These are phyloP conservation scores for Dendrostoma leiphaemia DNA, from an alignment of 2,329 filamentous ascomycete species.

Conservation along the genomic window DNA sequence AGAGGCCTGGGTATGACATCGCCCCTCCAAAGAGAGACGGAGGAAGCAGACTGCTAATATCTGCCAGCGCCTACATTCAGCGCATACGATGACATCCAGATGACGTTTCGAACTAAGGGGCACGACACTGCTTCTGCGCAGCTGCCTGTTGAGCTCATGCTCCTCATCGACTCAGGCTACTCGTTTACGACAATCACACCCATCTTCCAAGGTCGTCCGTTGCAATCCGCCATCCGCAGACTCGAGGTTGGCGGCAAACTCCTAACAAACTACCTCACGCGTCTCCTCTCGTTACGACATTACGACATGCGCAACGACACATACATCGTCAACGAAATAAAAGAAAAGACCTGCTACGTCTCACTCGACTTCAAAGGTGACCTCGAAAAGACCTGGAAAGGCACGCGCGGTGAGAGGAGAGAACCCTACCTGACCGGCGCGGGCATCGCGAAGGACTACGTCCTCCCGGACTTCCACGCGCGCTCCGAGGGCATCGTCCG, in stretches of 20 bases:
- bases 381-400: constrained; percentile 83
- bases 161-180: constrained; percentile 89
- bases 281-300: constrained; percentile 83
- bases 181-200: constrained; percentile 91
- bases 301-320: constrained; percentile 96
- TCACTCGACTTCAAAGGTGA: constrained; percentile 73
- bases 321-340: constrained; percentile 93
- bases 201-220: constrained; percentile 73
- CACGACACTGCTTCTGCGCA: constrained; percentile 40
- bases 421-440: constrained; percentile 47
- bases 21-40: neutral
- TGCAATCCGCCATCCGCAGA: constrained; percentile 78
- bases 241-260: constrained; percentile 92
- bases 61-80: constrained; percentile 69
- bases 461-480: constrained; percentile 76
- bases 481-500: constrained; percentile 65
- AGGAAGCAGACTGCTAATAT: constrained; percentile 3
- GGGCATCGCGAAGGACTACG: constrained; percentile 82
- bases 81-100: constrained; percentile 76
- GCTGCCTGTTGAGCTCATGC: constrained; percentile 72
- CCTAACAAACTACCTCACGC: constrained; percentile 88
- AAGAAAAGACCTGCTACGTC: constrained; percentile 85
- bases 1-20: constrained; percentile 62
- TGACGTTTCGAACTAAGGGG: constrained; percentile 61
- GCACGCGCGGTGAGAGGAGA: constrained; percentile 59